phyloP scores from a whole-genome alignment of 345 rosid genomes.

The Populus euphratica region DNA sequence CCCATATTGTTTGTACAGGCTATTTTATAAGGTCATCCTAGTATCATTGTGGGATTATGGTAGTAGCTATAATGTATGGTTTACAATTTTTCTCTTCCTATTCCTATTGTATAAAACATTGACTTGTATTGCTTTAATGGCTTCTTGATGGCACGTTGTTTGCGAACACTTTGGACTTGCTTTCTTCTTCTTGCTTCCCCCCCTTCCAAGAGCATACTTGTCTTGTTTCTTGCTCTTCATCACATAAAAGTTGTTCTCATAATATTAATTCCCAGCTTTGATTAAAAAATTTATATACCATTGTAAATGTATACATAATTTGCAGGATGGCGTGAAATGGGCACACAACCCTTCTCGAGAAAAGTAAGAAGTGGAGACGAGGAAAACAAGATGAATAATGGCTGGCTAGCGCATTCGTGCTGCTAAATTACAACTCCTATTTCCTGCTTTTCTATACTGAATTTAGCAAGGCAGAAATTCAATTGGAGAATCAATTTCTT shows the following conservation, averaged over 20 bases:
- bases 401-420: background rate
- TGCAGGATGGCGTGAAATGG: conserved; percentile 10
- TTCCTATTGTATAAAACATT: background rate
- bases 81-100: no score
- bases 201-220: background rate
- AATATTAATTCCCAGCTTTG: background rate
- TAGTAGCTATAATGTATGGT: no score
- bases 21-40: no score
- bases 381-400: background rate
- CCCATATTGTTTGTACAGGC: background rate
- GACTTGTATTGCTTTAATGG: background rate
- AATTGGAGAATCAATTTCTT: background rate
- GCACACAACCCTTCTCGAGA: background rate
- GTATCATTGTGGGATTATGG: no score
- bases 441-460: conserved; percentile 8
- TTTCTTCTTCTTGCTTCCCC: background rate
- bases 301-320: background rate
- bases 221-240: background rate
- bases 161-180: background rate
- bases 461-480: background rate
- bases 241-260: background rate
- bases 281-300: background rate
- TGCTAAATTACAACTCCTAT: background rate
- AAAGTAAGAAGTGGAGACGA: background rate
- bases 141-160: background rate